Evolutionary conservation across 768 basidiomycete species (phyloP).

Genomic region (Lentinula aciculospora): DNA sequence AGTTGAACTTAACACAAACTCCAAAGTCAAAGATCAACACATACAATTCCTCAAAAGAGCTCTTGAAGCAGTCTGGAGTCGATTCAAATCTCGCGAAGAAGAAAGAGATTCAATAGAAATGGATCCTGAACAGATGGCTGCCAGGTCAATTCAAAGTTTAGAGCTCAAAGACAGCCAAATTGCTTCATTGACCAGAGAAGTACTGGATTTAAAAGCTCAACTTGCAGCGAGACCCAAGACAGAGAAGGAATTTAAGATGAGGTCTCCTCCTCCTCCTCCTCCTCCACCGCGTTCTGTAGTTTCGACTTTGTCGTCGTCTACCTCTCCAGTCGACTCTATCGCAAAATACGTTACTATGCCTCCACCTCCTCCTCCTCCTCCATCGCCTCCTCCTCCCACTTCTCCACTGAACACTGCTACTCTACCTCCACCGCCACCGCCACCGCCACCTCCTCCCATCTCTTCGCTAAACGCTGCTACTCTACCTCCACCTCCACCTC

Average conservation of each 20-base stretch:
- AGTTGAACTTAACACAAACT: conserved; percentile 18
- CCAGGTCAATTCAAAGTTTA: conserved; percentile 64
- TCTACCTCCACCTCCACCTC: conserved; percentile 30
- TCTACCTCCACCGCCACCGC: conserved; percentile 18
- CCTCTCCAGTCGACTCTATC: conserved; percentile 1
- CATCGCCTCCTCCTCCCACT: conserved; percentile 26
- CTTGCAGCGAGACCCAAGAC: conserved; percentile 48
- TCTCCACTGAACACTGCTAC: conserved; percentile 23
- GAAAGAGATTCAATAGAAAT: conserved; percentile 41
- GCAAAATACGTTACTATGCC: conserved; percentile 19
- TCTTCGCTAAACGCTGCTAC: conserved; percentile 13
- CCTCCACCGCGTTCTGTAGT: no score
- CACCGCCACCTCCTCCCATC: conserved; percentile 20
- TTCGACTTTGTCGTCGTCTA: no score
- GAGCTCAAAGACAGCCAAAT: conserved; percentile 68
- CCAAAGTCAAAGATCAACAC: conserved; percentile 60
- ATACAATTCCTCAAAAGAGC: conserved; percentile 74
- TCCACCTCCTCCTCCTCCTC: conserved; percentile 17
- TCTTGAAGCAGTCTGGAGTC: conserved; percentile 81
- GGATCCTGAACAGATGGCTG: conserved; percentile 65
- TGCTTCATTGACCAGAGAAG: conserved; percentile 25
- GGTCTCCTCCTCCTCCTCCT: conserved; percentile 59
- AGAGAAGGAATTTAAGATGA: conserved; percentile 69
- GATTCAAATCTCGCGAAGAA: conserved; percentile 61
- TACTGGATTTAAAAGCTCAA: conserved; percentile 45